A percentile compares a stretch with the other conserved stretches of the same genome.
phyloP scores from a whole-genome alignment of 495 filamentous ascomycete species.

The Podospora fimiseda region DNA sequence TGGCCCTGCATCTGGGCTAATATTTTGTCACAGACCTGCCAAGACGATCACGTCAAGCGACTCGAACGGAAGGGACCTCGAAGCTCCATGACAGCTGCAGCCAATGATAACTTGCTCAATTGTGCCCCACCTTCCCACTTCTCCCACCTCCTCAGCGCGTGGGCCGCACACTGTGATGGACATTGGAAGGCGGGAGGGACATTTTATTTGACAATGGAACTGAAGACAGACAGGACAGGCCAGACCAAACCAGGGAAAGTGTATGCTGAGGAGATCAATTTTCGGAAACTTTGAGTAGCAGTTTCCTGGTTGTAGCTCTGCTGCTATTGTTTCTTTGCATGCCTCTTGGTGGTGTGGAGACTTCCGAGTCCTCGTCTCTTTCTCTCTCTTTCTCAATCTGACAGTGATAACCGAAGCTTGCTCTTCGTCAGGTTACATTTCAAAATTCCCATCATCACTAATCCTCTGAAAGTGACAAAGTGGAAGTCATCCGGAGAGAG shows the following conservation, averaged over 20 bases:
- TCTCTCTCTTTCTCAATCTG: background rate
- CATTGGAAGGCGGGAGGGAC: no score
- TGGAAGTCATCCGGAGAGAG: no score
- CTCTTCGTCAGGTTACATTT: background rate
- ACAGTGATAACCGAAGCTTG: background rate
- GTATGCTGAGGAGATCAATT: background rate
- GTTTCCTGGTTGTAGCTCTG: background rate
- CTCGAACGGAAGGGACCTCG: background rate
- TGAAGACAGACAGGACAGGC: no score
- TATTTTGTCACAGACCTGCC: background rate
- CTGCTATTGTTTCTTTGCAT: background rate
- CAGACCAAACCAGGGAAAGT: conserved; percentile 8
- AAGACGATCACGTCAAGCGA: conserved; percentile 4
- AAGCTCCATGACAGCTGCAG: conserved; percentile 4
- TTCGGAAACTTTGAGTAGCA: background rate
- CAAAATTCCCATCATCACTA: no score
- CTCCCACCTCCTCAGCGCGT: background rate
- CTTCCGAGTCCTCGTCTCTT: background rate
- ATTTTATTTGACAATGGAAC: no score
- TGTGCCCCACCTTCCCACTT: conserved; percentile 33
- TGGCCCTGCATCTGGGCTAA: no score
- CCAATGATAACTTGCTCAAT: conserved; percentile 53
- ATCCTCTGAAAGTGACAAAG: no score
- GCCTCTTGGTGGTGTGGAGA: background rate
- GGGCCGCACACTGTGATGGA: background rate